Conservation (phyloP, 305 asterid genomes). For the Fraxinus albicans region DNA sequence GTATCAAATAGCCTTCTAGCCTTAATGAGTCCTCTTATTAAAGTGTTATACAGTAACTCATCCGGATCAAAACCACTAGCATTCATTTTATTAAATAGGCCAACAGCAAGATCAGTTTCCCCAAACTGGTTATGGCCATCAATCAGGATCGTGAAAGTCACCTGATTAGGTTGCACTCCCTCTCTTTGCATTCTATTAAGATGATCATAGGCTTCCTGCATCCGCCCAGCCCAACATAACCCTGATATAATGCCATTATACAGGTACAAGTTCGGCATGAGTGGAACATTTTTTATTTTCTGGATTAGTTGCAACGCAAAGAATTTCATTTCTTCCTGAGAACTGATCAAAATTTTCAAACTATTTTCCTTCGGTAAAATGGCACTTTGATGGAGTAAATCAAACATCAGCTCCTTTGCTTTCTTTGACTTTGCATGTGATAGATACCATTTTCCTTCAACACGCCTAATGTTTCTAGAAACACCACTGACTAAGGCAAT, state of each 20-base stretch:
- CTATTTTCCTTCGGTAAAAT: constrained; percentile 22
- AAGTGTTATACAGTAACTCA: constrained; percentile 41
- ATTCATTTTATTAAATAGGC: constrained; percentile 52
- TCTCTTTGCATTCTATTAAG: constrained; percentile 40
- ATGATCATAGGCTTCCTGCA: constrained; percentile 50
- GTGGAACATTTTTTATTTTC: constrained; percentile 20
- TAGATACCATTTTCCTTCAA: constrained; percentile 32
- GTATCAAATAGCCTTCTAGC: constrained; percentile 50
- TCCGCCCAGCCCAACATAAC: constrained; percentile 40
- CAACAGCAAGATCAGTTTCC: constrained; percentile 46
- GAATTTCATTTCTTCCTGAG: constrained; percentile 35
- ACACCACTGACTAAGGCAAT: constrained; percentile 53
- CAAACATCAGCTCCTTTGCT: constrained; percentile 41
- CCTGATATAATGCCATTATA: constrained; percentile 48
- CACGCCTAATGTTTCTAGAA: constrained; percentile 38
- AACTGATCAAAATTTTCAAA: constrained; percentile 25
- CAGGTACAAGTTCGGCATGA: constrained; percentile 45
- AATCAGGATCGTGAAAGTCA: constrained; percentile 57
- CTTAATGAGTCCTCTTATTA: constrained; percentile 50
- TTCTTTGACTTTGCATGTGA: constrained; percentile 27
- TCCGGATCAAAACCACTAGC: constrained; percentile 44
- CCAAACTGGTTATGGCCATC: constrained; percentile 47
- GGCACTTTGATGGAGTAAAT: constrained; percentile 35
- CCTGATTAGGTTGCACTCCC: constrained; percentile 51
- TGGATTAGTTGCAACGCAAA: constrained; percentile 37